Base-by-base conservation (phyloP, 2,329 filamentous ascomycete species). In the Aspergillus hortae region DNA sequence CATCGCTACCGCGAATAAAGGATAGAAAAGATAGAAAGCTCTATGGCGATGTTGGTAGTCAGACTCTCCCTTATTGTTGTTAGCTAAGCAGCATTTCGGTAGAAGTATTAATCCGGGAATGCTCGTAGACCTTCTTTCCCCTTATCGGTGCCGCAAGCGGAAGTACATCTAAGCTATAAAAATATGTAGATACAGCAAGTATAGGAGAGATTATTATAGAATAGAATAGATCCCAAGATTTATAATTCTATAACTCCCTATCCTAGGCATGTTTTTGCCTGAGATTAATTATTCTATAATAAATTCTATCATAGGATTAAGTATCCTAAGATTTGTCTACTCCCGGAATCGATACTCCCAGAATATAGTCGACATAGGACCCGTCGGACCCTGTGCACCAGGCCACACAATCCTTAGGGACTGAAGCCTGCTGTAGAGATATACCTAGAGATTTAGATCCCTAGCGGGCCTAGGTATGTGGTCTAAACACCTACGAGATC, bases 1-100 rank as follows among this genome's bases (percentile, higher is more conserved):
- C 49, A 51, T 51, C 41, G 12, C 33, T 42, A 42, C 19, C 38
- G 38, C 19, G 19, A 42, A 42, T 42, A 42, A 42, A n/a, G 38
- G 38, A 42, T 19, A n/a, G 19, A 14, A 42, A 17, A 42, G 38
- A 23, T 42, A n/a, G 38, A 23, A 42, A 42, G 19, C 38, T 23
- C 38, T n/a, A 42, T 42, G 38, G 38, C 38, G 14, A 42, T n/a
- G 38, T 42, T 42, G 38, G n/a, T 42, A n/a, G 38, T 42, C 19
- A 42, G 38, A 42, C 38, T 42, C 4, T 35, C 33, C 38, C 14
- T 23, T 15, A n/a, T 42, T 23, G 19, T 42, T 23, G 19, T 19
- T 5, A n/a, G 15, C 15, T 17, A 11, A 42, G 38, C 15, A n/a
- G 38, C 38, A 42, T 42, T 23, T 42, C 38, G 17, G 38, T 42